Evolutionary conservation across 176 grass and related monocot species (phyloP).

Genomic region (Cymbopogon citratus): DNA sequence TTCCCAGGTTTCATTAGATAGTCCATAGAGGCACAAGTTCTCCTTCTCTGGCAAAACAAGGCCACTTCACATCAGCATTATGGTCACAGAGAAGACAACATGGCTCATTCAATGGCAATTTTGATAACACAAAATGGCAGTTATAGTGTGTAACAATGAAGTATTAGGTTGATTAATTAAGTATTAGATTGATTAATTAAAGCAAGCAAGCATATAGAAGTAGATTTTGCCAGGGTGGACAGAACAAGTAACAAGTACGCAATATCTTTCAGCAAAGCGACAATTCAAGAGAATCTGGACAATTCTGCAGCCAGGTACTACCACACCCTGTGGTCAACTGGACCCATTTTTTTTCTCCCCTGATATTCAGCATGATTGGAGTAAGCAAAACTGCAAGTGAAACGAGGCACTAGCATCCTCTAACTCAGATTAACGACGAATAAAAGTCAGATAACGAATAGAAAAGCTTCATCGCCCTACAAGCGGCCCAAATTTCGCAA

Average conservation of each 20-base stretch:
- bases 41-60: slow-evolving; percentile 52
- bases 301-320: not conserved
- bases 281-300: not conserved
- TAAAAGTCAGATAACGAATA: not conserved
- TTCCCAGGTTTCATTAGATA: slow-evolving; percentile 56
- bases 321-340: not conserved
- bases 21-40: slow-evolving; percentile 62
- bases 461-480: not conserved
- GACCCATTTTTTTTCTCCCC: not conserved
- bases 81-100: not conserved
- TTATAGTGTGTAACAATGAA: not conserved
- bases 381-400: not conserved
- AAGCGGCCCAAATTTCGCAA: not conserved
- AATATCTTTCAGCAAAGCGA: not conserved
- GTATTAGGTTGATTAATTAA: not conserved
- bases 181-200: slow-evolving; percentile 6
- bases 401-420: not conserved
- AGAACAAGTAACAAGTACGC: not conserved
- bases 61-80: not conserved
- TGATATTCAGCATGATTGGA: not conserved
- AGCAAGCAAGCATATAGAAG: not conserved
- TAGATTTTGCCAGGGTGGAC: not conserved
- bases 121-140: not conserved
- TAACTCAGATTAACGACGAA: not conserved
- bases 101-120: not conserved